phyloP scores from a whole-genome alignment of 148 eudicot species.

The Nepenthes gracilis region DNA sequence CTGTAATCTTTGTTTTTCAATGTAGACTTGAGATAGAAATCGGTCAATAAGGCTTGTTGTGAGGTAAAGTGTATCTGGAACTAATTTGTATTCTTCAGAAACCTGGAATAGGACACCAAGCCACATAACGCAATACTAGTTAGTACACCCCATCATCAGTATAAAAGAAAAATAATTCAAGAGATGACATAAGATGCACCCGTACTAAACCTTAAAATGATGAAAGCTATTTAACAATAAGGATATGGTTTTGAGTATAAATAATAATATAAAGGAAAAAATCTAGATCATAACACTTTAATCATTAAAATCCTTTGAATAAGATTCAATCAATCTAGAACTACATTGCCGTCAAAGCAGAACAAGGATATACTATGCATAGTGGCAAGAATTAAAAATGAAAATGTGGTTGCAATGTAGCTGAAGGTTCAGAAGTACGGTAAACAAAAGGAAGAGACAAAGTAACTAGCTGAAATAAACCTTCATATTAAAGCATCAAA shows the following conservation, averaged over 20 bases:
- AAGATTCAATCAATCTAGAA: too few species aligned
- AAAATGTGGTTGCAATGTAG: too few species aligned
- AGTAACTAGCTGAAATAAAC: background rate
- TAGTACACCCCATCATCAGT: background rate
- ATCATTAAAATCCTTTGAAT: too few species aligned
- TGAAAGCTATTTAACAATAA: too few species aligned
- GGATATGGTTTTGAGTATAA: too few species aligned
- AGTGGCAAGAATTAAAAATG: too few species aligned
- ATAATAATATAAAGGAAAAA: too few species aligned
- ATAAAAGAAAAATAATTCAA: background rate
- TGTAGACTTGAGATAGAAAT: conserved; percentile 55
- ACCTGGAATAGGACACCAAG: conserved; percentile 29
- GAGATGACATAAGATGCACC: background rate
- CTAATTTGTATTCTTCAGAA: conserved; percentile 75
- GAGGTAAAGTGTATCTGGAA: conserved; percentile 84
- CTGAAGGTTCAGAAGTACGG: too few species aligned
- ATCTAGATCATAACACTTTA: too few species aligned
- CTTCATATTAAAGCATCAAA: background rate
- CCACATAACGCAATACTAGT: background rate
- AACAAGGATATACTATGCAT: too few species aligned
- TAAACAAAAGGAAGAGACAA: too few species aligned
- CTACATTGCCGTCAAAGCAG: too few species aligned
- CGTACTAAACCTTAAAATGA: background rate
- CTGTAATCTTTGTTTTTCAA: conserved; percentile 80
- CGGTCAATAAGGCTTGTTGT: conserved; percentile 80